Evolutionary conservation across 768 basidiomycete species (phyloP), one percentile per base, ranked within the genome.

Genomic region (Strobilomyces confusus): DNA sequence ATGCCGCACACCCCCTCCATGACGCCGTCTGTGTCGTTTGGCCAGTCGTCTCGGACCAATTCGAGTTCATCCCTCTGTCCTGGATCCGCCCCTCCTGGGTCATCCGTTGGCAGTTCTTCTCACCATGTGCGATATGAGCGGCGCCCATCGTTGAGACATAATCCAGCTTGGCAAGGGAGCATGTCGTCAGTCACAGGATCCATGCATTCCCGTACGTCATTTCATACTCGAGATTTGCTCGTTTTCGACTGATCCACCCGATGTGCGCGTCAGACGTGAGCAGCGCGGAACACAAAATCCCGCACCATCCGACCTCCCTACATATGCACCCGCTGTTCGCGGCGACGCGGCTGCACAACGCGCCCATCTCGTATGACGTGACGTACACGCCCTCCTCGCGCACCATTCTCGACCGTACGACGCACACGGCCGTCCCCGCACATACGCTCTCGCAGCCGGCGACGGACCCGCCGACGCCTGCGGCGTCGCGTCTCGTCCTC

Each of bases 251-350:
- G 52, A 55, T 54, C 32, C 46, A 58, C 56, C n/a, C 1, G 19
- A 48, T 11, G 15, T 45, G 33, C 19, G 22, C 23, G 32, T 5
- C 40, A 66, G 65, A 53, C 37, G 40, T 55, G 25, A 66, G 64
- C 47, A 65, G 63, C 41, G 44, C 57, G 48, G 71, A 69, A 30
- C 55, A 19, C 22, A 55, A 63, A 51, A 56, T 56, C 15, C 59
- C 56, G 2, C 61, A 60, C 30, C 54, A 54, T 22, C 62, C 70
- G 58, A 60, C 75, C 60, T 50, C 75, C 37, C 62, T 81, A 23
- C 77, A 81, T 61, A 81, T 86, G 78, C 84, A 86, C 60, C 84
- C 84, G 5, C 68, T 86, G 0, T 75, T 86, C 45, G 81, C 83
- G 4, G 74, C 77, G 47, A 79, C 78, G 25, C 76, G 77, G 38